A percentile compares a stretch with the other conserved stretches of the same genome.
These are phyloP conservation scores for Dictyostelium firmibasis DNA, from an alignment of 78 protist species.

Conservation along the genomic window DNA sequence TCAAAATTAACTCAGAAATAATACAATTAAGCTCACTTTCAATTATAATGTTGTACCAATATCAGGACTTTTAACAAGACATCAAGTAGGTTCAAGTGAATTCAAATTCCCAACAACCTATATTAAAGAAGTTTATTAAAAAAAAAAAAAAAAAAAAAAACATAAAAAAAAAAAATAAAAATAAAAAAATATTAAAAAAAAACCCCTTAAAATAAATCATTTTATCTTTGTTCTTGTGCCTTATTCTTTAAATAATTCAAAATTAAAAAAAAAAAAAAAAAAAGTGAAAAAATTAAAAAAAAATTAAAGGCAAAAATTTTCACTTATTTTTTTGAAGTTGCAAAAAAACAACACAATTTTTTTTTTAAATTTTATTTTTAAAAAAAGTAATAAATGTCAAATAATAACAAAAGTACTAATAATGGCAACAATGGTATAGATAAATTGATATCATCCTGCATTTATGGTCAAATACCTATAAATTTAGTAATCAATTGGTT, in stretches of 20 bases:
- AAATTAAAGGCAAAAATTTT: too few species aligned
- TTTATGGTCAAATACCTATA: background rate
- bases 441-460: background rate
- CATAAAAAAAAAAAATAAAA: too few species aligned
- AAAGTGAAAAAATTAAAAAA: too few species aligned
- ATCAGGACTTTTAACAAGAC: slow-evolving; percentile 48
- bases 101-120: slow-evolving; percentile 15
- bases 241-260: too few species aligned
- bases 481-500: background rate
- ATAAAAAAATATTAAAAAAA: background rate
- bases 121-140: background rate
- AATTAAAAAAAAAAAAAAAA: background rate
- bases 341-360: too few species aligned
- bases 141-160: too few species aligned
- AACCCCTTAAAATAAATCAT: background rate
- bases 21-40: slow-evolving; percentile 39
- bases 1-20: background rate
- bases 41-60: slow-evolving; percentile 70
- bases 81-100: slow-evolving; percentile 26
- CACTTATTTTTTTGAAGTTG: too few species aligned
- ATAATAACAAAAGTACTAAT: background rate
- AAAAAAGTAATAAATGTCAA: background rate
- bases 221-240: too few species aligned
- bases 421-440: background rate
- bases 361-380: too few species aligned